Percentiles rank a stretch among this genome's conserved stretches.
Evolutionary conservation across 2,329 filamentous ascomycete genomes (phyloP).

Genomic region (Alternaria sp.): DNA sequence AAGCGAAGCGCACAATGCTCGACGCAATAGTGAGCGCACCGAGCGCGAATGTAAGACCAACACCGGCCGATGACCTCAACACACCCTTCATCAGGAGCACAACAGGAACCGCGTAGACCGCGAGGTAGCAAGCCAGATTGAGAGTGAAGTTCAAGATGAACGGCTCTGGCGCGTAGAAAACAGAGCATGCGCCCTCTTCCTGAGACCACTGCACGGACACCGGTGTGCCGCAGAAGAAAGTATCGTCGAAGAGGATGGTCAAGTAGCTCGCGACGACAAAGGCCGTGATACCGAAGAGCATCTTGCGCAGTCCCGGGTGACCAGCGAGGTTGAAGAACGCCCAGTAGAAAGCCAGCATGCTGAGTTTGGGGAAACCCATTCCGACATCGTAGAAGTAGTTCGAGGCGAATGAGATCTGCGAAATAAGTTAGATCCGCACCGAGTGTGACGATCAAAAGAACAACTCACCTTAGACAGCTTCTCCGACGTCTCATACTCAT

Average conservation of each 20-base stretch:
- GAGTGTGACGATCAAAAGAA: too few species aligned
- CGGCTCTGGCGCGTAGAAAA: conserved; percentile 30
- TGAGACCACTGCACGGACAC: conserved; percentile 30
- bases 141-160: conserved; percentile 36
- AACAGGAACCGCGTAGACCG: conserved; percentile 22
- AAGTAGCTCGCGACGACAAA: conserved; percentile 29
- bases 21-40: conserved; percentile 27
- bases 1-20: conserved; percentile 25
- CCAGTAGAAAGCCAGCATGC: conserved; percentile 35
- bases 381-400: conserved; percentile 36
- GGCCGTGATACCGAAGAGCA: conserved; percentile 25
- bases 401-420: conserved; percentile 29
- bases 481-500: conserved; percentile 23
- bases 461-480: conserved; percentile 25
- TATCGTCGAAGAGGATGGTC: conserved; percentile 29
- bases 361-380: conserved; percentile 33
- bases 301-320: conserved; percentile 27
- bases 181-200: conserved; percentile 29
- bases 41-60: conserved; percentile 22
- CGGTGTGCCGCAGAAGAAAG: conserved; percentile 26
- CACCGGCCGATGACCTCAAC: conserved; percentile 14
- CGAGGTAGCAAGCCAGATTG: conserved; percentile 28
- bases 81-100: conserved; percentile 19
- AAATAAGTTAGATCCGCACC: neutral
- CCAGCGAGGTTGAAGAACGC: conserved; percentile 25